Evolutionary conservation across 78 protist genomes (phyloP).

Genomic region (Pelomyxa schiedti): DNA sequence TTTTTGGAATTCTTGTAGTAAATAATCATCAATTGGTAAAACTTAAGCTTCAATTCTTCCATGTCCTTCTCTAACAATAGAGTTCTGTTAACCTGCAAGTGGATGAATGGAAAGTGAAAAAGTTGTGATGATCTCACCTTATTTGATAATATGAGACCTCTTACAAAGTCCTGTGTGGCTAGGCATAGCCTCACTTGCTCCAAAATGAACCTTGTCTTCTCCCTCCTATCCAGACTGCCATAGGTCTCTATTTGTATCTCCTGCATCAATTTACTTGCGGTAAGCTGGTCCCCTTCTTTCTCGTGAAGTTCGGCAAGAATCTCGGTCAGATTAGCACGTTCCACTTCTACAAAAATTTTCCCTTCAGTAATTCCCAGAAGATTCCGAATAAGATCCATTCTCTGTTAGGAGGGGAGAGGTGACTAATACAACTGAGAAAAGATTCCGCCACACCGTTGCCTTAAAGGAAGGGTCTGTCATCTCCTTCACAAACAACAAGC

Average conservation of each 20-base stretch:
- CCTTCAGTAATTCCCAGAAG: slow-evolving; percentile 54
- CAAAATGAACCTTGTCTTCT: slow-evolving; percentile 62
- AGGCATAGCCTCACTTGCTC: slow-evolving; percentile 69
- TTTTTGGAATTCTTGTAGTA: slow-evolving; percentile 22
- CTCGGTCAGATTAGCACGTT: slow-evolving; percentile 63
- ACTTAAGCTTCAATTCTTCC: slow-evolving; percentile 40
- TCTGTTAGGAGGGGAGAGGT: slow-evolving; percentile 1
- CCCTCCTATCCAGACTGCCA: slow-evolving; percentile 66
- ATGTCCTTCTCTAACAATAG: slow-evolving; percentile 23
- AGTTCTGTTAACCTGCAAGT: slow-evolving; percentile 20
- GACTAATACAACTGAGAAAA: too few relatives aligned
- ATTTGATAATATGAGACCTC: slow-evolving; percentile 42
- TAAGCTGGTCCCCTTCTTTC: slow-evolving; percentile 48
- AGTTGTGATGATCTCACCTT: slow-evolving; percentile 17
- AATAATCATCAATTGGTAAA: slow-evolving; percentile 37
- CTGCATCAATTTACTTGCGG: slow-evolving; percentile 54
- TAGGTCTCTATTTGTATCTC: slow-evolving; percentile 74
- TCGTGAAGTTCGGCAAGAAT: slow-evolving; percentile 48
- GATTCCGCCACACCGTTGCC: too few relatives aligned
- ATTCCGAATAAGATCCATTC: slow-evolving; percentile 34
- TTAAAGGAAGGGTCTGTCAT: too few relatives aligned
- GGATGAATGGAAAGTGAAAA: not conserved
- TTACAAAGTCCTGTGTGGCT: slow-evolving; percentile 43
- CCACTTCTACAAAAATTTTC: slow-evolving; percentile 70
- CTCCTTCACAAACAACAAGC: slow-evolving; percentile 28